Conservation (phyloP, 805 yeast genomes). For the Pichia gijzeniarum region DNA sequence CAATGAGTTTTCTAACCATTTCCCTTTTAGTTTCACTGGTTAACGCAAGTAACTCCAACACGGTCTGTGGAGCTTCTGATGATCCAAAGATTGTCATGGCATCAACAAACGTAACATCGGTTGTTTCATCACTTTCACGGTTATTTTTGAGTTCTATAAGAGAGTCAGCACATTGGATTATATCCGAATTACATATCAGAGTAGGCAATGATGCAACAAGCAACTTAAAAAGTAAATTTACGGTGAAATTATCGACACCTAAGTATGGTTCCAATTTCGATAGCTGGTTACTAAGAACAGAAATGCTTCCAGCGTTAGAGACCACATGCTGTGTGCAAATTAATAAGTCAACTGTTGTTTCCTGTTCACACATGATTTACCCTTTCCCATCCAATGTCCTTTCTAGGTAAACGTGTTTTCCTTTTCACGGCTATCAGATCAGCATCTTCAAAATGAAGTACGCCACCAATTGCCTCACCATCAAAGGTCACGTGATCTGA, state of each 20-base stretch:
- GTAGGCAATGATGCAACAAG: not conserved
- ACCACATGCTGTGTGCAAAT: not conserved
- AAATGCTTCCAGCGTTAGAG: not conserved
- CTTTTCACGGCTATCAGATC: no score
- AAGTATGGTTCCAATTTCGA: not conserved
- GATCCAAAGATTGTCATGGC: no score
- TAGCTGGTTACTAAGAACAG: not conserved
- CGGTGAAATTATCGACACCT: not conserved
- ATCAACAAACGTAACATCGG: no score
- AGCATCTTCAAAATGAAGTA: no score
- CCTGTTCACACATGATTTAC: not conserved
- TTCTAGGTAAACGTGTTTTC: no score
- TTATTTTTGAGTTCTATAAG: not conserved
- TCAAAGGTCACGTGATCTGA: no score
- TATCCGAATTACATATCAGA: no score
- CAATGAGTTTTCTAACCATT: not conserved
- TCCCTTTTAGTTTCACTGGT: not conserved
- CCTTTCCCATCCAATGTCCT: no score
- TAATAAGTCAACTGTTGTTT: not conserved
- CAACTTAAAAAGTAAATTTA: not conserved
- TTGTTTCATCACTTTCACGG: no score
- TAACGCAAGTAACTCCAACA: not conserved
- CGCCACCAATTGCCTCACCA: not conserved
- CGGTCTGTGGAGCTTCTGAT: not conserved
- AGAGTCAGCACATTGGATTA: not conserved